Evolutionary conservation across 1,284 basidiomycete genomes (phyloP).

Genomic region (Inonotus obliquus): DNA sequence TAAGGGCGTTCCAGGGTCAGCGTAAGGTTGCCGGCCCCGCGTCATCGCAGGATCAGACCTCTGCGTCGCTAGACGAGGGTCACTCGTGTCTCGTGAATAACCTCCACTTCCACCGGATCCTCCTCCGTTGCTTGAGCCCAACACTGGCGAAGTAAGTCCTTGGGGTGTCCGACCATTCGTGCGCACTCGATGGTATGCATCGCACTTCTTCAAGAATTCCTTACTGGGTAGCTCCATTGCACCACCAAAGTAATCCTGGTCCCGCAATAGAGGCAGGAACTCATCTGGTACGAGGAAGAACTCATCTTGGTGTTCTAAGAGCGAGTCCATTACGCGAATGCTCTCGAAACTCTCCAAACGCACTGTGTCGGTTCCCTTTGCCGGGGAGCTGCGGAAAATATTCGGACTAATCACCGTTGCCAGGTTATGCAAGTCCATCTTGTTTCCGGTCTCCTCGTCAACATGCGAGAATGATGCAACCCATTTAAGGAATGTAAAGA

Average conservation of each 20-base stretch:
- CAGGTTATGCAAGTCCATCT: constrained; percentile 96
- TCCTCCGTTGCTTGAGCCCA: constrained; percentile 26
- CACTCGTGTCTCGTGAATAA: constrained; percentile 18
- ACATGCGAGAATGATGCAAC: constrained; percentile 98
- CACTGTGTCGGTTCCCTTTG: constrained; percentile 81
- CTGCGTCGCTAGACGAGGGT: constrained; percentile 22
- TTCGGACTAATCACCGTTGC: constrained; percentile 98
- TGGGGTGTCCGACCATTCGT: constrained; percentile 36
- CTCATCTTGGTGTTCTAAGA: constrained; percentile 93
- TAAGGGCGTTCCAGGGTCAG: not conserved
- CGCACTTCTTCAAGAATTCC: constrained; percentile 88
- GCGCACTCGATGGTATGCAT: constrained; percentile 62
- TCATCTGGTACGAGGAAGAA: constrained; percentile 88
- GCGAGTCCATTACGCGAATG: constrained; percentile 77
- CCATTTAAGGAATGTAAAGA: constrained; percentile 99
- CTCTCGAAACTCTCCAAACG: constrained; percentile 93
- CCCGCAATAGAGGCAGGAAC: constrained; percentile 74
- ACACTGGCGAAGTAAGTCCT: constrained; percentile 33
- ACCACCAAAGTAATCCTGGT: constrained; percentile 82
- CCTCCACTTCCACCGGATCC: constrained; percentile 22
- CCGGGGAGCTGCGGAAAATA: constrained; percentile 69
- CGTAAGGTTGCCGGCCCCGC: constrained; percentile 22
- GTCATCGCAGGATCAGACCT: constrained; percentile 25
- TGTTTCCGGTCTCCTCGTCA: constrained; percentile 96
- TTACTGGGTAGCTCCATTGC: constrained; percentile 81